Conservation (phyloP, 2,329 filamentous ascomycete species). For the Zelopaecilomyces penicillatus region DNA sequence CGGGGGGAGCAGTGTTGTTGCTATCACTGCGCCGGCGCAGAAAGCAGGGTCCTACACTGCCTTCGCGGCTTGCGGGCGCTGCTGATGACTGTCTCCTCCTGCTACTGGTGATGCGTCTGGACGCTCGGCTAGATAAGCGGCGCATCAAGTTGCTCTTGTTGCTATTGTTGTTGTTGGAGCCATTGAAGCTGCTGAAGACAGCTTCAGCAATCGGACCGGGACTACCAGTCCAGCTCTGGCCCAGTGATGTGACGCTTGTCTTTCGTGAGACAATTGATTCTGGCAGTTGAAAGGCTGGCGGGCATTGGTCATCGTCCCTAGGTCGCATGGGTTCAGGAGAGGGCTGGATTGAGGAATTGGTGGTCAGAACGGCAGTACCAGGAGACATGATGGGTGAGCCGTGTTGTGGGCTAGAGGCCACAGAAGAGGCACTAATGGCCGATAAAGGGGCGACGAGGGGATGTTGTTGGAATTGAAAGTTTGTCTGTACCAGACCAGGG, state of each 20-base stretch:
- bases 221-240: slow-evolving; percentile 47
- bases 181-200: slow-evolving; percentile 15
- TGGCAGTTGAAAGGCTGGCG: slow-evolving; percentile 57
- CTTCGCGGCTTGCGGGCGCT: slow-evolving; percentile 68
- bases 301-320: slow-evolving; percentile 43
- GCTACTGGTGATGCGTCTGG: slow-evolving; percentile 54
- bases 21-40: slow-evolving; percentile 84
- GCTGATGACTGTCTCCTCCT: slow-evolving; percentile 67
- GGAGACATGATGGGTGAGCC: slow-evolving; percentile 51
- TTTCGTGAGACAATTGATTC: slow-evolving; percentile 59
- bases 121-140: slow-evolving; percentile 73
- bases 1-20: slow-evolving; percentile 59
- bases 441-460: slow-evolving; percentile 39
- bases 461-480: slow-evolving; percentile 30
- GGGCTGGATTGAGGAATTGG: slow-evolving; percentile 55
- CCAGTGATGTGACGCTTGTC: slow-evolving; percentile 54
- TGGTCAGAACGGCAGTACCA: slow-evolving; percentile 43
- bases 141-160: slow-evolving; percentile 60
- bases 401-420: slow-evolving; percentile 46
- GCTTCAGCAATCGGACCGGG: slow-evolving; percentile 48
- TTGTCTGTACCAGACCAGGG: slow-evolving; percentile 41
- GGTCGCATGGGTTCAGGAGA: slow-evolving; percentile 57
- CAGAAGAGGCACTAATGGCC: slow-evolving; percentile 47
- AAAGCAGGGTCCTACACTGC: slow-evolving; percentile 82
- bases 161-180: slow-evolving; percentile 12